Percentiles rank a stretch among this genome's conserved stretches.
These are phyloP conservation scores for Sclerotinia spermophila DNA, from an alignment of 2,329 filamentous ascomycete species.

Conservation along the genomic window DNA sequence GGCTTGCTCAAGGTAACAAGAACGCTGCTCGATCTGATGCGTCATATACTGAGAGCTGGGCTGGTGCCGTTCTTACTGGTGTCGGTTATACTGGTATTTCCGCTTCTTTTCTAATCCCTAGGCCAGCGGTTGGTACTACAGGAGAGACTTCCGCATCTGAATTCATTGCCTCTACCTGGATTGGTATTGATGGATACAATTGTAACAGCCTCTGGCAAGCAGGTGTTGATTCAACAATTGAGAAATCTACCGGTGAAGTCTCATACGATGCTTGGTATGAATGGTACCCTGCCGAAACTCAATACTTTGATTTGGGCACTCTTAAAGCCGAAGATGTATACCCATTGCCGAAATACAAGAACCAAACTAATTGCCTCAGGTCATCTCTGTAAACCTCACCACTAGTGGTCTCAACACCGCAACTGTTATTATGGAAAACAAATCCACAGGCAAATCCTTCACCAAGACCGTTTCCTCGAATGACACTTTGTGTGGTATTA, in stretches of 20 bases:
- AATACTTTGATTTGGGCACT: conserved; percentile 44
- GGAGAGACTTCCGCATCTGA: conserved; percentile 31
- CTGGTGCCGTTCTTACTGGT: conserved; percentile 39
- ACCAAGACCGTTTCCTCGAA: conserved; percentile 41
- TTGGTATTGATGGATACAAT: conserved; percentile 60
- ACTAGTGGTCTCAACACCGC: conserved; percentile 31
- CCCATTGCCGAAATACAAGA: too few relatives aligned
- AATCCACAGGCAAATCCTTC: conserved; percentile 43
- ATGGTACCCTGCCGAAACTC: conserved; percentile 55
- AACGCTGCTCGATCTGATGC: background rate
- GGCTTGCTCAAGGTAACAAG: background rate
- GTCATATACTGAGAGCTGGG: conserved; percentile 37
- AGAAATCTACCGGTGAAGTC: conserved; percentile 32
- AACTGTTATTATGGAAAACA: conserved; percentile 44
- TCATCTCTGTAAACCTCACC: conserved; percentile 39
- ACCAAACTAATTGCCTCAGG: conserved; percentile 27
- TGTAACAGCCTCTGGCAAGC: conserved; percentile 52
- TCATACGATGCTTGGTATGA: conserved; percentile 56
- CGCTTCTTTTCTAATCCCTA: conserved; percentile 40
- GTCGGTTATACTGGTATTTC: conserved; percentile 38
- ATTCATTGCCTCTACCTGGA: conserved; percentile 46
- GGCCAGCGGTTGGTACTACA: conserved; percentile 1
- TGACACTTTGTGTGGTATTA: conserved; percentile 40
- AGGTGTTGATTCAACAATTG: conserved; percentile 47
- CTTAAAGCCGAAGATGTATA: conserved; percentile 43